Percentiles rank a stretch among this genome's conserved stretches.
These are phyloP conservation scores for Trichoderma asperelloides DNA, from an alignment of 495 filamentous ascomycete genomes.

Conservation along the genomic window DNA sequence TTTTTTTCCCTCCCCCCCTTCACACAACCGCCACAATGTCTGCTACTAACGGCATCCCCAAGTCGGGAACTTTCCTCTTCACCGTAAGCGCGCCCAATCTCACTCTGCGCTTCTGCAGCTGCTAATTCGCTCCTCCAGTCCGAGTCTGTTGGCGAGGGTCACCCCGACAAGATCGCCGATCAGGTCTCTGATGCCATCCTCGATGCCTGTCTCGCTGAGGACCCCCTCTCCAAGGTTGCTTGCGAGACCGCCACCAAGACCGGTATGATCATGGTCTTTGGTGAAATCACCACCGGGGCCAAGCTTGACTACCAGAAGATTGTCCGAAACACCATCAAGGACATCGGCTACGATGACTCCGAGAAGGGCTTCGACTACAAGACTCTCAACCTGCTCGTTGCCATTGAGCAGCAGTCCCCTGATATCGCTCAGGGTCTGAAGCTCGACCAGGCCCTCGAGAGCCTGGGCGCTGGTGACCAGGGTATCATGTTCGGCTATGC, in stretches of 20 bases:
- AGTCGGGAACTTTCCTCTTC: constrained; percentile 78
- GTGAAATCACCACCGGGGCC: constrained; percentile 97
- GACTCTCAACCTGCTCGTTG: constrained; percentile 96
- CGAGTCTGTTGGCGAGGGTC: constrained; percentile 95
- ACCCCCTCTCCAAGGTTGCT: constrained; percentile 96
- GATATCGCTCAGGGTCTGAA: constrained; percentile 98
- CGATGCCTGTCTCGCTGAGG: constrained; percentile 89
- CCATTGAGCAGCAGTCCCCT: constrained; percentile 98
- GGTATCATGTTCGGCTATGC: constrained; percentile 99
- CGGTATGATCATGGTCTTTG: constrained; percentile 99
- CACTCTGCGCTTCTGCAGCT: neutral
- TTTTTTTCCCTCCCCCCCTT: neutral
- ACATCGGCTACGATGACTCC: constrained; percentile 95
- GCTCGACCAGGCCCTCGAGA: constrained; percentile 92
- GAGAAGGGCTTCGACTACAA: constrained; percentile 99
- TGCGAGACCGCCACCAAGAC: constrained; percentile 99
- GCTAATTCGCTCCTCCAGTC: constrained; percentile 43
- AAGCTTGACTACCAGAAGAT: constrained; percentile 95
- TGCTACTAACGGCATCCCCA: constrained; percentile 11
- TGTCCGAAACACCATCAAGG: constrained; percentile 90
- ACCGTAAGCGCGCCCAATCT: constrained; percentile 46
- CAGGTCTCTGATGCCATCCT: constrained; percentile 98
- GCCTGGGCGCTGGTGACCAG: constrained; percentile 98
- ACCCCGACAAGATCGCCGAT: constrained; percentile 97
- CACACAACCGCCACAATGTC: constrained; percentile 15